Evolutionary conservation across 2,329 filamentous ascomycete species (phyloP).

Genomic region (Aspergillus cejpii): DNA sequence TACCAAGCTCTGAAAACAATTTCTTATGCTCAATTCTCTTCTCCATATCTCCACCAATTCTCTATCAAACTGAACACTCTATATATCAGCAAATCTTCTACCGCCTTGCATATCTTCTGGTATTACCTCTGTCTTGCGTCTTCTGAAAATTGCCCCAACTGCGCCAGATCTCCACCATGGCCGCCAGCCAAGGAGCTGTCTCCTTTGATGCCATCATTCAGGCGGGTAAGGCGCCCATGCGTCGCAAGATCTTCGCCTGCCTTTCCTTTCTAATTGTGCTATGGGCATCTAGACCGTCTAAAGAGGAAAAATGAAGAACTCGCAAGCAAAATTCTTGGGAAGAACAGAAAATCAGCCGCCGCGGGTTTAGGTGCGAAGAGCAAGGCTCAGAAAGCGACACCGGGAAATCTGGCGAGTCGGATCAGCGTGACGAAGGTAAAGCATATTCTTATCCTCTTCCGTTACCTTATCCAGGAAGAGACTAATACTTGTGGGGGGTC

Average conservation of each 20-base stretch:
- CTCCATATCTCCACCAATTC: not conserved
- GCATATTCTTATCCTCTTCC: not conserved
- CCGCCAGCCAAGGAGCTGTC: constrained; percentile 31
- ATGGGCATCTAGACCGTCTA: constrained; percentile 41
- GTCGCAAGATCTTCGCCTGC: not conserved
- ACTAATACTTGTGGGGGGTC: constrained; percentile 5
- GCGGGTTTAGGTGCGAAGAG: constrained; percentile 40
- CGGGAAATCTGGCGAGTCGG: constrained; percentile 51
- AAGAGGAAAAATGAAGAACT: constrained; percentile 52
- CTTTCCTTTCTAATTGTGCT: not conserved
- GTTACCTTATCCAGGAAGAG: not conserved
- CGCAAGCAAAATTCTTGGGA: constrained; percentile 54
- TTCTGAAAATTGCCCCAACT: not conserved
- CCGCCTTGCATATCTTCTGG: not conserved
- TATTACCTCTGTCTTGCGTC: not conserved
- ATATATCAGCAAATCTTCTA: not conserved
- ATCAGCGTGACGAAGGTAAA: constrained; percentile 53
- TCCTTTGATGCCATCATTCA: constrained; percentile 50
- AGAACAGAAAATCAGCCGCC: constrained; percentile 45
- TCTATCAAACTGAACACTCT: not conserved
- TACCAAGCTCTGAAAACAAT: not conserved
- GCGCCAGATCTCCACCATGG: constrained; percentile 27
- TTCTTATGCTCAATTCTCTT: not conserved
- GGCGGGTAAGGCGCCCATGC: constrained; percentile 37
- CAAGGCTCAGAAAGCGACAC: constrained; percentile 39